phyloP scores from a whole-genome alignment of 495 filamentous ascomycete species.

The Lophiotrema nucula region DNA sequence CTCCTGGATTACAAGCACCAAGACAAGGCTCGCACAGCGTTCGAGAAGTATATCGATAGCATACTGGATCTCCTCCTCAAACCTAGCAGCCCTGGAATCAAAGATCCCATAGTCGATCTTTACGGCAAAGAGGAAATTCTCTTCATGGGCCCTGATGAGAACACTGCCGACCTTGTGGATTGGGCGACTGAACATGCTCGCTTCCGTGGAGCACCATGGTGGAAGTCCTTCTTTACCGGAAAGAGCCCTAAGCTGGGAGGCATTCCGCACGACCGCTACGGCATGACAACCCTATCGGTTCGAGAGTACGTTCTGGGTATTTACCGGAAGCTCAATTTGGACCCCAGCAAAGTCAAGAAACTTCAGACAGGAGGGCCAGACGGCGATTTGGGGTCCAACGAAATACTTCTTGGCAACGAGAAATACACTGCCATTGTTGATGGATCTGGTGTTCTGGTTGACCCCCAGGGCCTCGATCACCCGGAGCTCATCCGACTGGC shows the following conservation, averaged over 20 bases:
- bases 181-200: constrained; percentile 97
- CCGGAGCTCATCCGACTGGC: constrained; percentile 81
- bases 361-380: constrained; percentile 97
- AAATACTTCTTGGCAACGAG: constrained; percentile 93
- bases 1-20: constrained; percentile 91
- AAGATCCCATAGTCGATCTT: constrained; percentile 95
- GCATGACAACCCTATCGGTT: constrained; percentile 97
- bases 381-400: constrained; percentile 94
- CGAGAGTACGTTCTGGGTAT: constrained; percentile 94
- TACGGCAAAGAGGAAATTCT: constrained; percentile 93
- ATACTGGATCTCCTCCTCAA: constrained; percentile 92
- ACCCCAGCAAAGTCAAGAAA: constrained; percentile 79
- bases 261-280: constrained; percentile 93
- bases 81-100: constrained; percentile 90
- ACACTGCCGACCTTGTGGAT: constrained; percentile 93
- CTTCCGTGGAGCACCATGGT: constrained; percentile 87
- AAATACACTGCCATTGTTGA: constrained; percentile 92
- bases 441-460: constrained; percentile 90
- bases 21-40: constrained; percentile 84
- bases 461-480: constrained; percentile 83
- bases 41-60: constrained; percentile 99
- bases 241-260: constrained; percentile 94
- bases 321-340: constrained; percentile 89
- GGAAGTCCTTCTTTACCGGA: constrained; percentile 99
- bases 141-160: constrained; percentile 98